Evolutionary conservation across 2,329 filamentous ascomycete genomes (phyloP).

Genomic region (Botrytis hyacinthi): DNA sequence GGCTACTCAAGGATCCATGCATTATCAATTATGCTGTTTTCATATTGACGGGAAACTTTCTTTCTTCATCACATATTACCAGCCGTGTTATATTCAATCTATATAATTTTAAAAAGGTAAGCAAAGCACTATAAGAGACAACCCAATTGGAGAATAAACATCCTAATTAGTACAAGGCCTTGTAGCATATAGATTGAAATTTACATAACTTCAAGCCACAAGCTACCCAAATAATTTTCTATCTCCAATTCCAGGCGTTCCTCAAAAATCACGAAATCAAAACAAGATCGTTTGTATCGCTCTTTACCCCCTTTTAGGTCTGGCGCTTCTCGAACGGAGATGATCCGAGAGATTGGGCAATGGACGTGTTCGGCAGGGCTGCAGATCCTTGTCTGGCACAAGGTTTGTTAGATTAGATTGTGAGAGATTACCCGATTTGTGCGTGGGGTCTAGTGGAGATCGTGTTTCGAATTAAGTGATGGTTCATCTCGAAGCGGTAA

Average conservation of each 20-base stretch:
- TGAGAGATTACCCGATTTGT: slow-evolving; percentile 20
- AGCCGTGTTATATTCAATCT: background rate
- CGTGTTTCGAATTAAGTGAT: slow-evolving; percentile 19
- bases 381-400: background rate
- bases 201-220: slow-evolving; percentile 16
- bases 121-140: slow-evolving; percentile 5
- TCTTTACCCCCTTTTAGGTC: background rate
- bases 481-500: slow-evolving; percentile 9
- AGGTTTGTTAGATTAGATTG: slow-evolving; percentile 21
- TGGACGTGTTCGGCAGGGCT: slow-evolving; percentile 16
- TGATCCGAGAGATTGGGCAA: slow-evolving; percentile 22
- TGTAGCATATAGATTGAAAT: slow-evolving; percentile 18
- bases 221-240: background rate
- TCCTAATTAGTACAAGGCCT: slow-evolving; percentile 7
- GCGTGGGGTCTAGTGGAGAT: slow-evolving; percentile 15
- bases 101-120: background rate
- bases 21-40: background rate
- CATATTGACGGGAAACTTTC: background rate
- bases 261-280: background rate
- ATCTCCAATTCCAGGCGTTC: background rate
- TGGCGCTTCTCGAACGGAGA: slow-evolving; percentile 5
- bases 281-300: background rate
- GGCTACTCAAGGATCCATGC: background rate
- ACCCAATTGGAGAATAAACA: background rate
- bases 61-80: background rate